Percentiles rank a stretch among this genome's conserved stretches.
Conservation (phyloP, 108 stramenopile genomes). For the Nitzschia sp. region DNA sequence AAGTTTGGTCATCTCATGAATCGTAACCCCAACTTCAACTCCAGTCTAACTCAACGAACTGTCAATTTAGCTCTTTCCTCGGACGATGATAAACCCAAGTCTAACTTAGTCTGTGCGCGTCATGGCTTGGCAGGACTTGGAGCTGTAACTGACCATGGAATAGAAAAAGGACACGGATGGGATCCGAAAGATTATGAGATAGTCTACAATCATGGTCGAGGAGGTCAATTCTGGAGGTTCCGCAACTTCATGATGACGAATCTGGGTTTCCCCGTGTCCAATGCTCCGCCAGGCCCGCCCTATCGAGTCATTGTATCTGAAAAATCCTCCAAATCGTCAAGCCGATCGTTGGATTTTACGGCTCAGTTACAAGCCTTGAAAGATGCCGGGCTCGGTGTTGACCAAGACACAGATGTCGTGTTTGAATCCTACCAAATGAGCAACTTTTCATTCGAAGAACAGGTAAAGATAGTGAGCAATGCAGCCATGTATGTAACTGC, state of each 20-base stretch:
- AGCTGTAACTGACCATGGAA: slow-evolving; percentile 57
- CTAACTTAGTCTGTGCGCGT: slow-evolving; percentile 44
- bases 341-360: slow-evolving; percentile 37
- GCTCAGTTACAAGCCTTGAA: slow-evolving; percentile 31
- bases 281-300: slow-evolving; percentile 15
- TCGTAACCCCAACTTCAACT: slow-evolving; percentile 9
- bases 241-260: slow-evolving; percentile 43
- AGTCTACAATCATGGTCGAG: slow-evolving; percentile 42
- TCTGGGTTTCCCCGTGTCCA: slow-evolving; percentile 26
- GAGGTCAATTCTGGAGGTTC: slow-evolving; percentile 37
- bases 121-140: slow-evolving; percentile 58
- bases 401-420: neutral
- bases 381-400: neutral
- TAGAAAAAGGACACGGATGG: slow-evolving; percentile 58
- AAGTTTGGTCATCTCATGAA: slow-evolving; percentile 56
- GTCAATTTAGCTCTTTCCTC: neutral
- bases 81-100: neutral
- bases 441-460: slow-evolving; percentile 12
- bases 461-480: slow-evolving; percentile 14
- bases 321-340: slow-evolving; percentile 24
- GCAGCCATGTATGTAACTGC: slow-evolving; percentile 48
- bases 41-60: slow-evolving; percentile 4
- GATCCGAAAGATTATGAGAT: slow-evolving; percentile 23
- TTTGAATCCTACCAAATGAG: slow-evolving; percentile 24
- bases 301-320: slow-evolving; percentile 50